A percentile compares a stretch with the other conserved stretches of the same genome.
Conservation (phyloP, 345 rosid genomes). For the Linum lewisii region DNA sequence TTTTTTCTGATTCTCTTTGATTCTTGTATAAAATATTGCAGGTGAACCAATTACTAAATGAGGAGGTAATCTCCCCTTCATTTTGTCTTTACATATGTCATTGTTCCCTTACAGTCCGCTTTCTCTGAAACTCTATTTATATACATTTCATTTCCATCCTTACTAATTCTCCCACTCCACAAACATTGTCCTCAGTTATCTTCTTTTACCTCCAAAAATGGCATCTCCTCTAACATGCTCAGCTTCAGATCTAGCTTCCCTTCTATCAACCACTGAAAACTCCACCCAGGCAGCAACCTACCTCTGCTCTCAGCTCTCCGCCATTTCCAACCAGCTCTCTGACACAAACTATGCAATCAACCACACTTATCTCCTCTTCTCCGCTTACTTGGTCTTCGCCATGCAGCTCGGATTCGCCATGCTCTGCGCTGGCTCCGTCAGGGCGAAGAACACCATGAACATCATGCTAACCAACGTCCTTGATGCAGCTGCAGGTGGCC, state of each 20-base stretch:
- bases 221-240: neutral
- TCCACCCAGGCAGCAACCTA: slow-evolving; percentile 4
- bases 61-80: too few relatives aligned
- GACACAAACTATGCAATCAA: slow-evolving; percentile 44
- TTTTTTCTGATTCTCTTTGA: too few relatives aligned
- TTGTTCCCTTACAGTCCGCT: too few relatives aligned
- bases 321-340: slow-evolving; percentile 17
- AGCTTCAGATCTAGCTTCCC: neutral
- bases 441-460: slow-evolving; percentile 28
- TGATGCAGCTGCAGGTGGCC: slow-evolving; percentile 24
- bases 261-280: neutral
- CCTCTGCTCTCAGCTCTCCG: slow-evolving; percentile 2
- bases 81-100: too few relatives aligned
- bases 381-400: slow-evolving; percentile 61
- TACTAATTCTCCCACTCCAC: neutral
- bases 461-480: slow-evolving; percentile 28
- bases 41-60: too few relatives aligned
- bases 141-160: neutral
- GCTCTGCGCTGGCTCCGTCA: slow-evolving; percentile 25
- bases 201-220: neutral
- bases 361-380: slow-evolving; percentile 60
- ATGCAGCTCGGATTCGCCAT: slow-evolving; percentile 47
- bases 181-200: neutral
- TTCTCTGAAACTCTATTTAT: neutral
- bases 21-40: too few relatives aligned